Evolutionary conservation across 306 rosid species (phyloP).

Genomic region (Vigna reflexopilosa): DNA sequence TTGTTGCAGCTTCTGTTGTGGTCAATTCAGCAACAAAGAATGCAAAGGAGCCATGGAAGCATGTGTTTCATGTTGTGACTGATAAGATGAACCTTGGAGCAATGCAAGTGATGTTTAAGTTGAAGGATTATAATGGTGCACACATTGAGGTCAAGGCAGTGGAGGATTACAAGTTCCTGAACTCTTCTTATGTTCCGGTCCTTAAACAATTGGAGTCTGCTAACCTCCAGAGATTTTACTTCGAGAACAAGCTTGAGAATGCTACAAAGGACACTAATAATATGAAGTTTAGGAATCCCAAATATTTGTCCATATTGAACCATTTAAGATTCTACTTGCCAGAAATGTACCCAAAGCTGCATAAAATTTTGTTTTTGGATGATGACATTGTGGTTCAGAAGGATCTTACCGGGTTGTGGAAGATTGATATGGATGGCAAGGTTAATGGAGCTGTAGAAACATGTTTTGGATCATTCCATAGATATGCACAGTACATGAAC

Average conservation of each 20-base stretch:
- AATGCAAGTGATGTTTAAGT: slow-evolving; percentile 88
- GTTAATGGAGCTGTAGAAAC: slow-evolving; percentile 95
- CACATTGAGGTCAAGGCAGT: slow-evolving; percentile 85
- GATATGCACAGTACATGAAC: slow-evolving; percentile 89
- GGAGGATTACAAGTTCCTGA: slow-evolving; percentile 85
- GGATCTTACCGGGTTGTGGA: slow-evolving; percentile 86
- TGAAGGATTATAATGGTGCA: slow-evolving; percentile 74
- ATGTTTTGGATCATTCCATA: slow-evolving; percentile 85
- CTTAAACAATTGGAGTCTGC: slow-evolving; percentile 80
- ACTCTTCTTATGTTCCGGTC: slow-evolving; percentile 83
- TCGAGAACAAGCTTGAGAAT: slow-evolving; percentile 86
- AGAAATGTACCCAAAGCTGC: slow-evolving; percentile 84
- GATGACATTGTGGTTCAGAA: slow-evolving; percentile 90
- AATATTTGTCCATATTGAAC: slow-evolving; percentile 79
- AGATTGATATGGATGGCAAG: slow-evolving; percentile 88
- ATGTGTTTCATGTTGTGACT: slow-evolving; percentile 88
- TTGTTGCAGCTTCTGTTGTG: slow-evolving; percentile 84
- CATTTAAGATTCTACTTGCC: slow-evolving; percentile 90
- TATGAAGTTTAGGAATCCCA: slow-evolving; percentile 91
- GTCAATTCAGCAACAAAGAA: slow-evolving; percentile 80
- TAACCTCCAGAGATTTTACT: slow-evolving; percentile 74
- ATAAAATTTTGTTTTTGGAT: slow-evolving; percentile 75
- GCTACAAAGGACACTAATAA: slow-evolving; percentile 86
- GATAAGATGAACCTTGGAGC: slow-evolving; percentile 96
- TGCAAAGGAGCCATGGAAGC: slow-evolving; percentile 87